Evolutionary conservation across 345 rosid species (phyloP).

Genomic region (Brassica napus): Da-Ae NC_063446.1:39027501-39028000

Average conservation of each 20-base stretch:
- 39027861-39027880: constrained; percentile 4
- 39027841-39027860: background rate
- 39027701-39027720: background rate
- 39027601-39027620: background rate
- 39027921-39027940: constrained; percentile 30
- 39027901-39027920: constrained; percentile 21
- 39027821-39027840: background rate
- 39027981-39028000: constrained; percentile 30
- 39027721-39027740: background rate
- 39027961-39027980: constrained; percentile 29
- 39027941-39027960: constrained; percentile 30
- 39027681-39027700: background rate
- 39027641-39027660: background rate
- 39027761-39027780: background rate
- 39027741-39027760: background rate
- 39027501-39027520: constrained; percentile 16
- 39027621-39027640: background rate
- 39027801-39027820: no score
- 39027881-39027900: background rate
- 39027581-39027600: background rate
- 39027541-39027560: background rate
- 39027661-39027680: background rate
- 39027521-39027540: constrained; percentile 10
- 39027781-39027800: constrained; percentile 1
- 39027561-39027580: background rate